A percentile compares a stretch with the other conserved stretches of the same genome.
Evolutionary conservation across 257 asterid genomes (phyloP).

Genomic region (Hygrophila difformis): DNA sequence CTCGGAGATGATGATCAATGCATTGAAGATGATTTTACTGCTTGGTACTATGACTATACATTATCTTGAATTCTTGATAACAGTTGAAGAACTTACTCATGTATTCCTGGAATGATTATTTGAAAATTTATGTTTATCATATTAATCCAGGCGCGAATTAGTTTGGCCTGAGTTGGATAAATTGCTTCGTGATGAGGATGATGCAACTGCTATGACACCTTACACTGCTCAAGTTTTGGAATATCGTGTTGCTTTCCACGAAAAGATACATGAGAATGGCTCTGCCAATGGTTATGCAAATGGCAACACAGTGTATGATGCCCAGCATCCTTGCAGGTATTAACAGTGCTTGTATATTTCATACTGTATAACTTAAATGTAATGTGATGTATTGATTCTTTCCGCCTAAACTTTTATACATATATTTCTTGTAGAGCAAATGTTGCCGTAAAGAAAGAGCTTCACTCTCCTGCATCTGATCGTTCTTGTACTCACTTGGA

Average conservation of each 20-base stretch:
- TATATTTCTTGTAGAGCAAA: conserved; percentile 40
- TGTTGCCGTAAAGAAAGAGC: conserved; percentile 85
- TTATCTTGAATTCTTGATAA: no score
- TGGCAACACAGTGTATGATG: conserved; percentile 59
- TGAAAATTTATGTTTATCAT: conserved; percentile 10
- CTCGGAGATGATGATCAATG: conserved; percentile 99
- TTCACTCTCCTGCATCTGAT: conserved; percentile 85
- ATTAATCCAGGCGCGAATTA: conserved; percentile 63
- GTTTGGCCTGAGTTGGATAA: conserved; percentile 95
- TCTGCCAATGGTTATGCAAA: conserved; percentile 46
- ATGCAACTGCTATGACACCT: conserved; percentile 62
- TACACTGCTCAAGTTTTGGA: conserved; percentile 91
- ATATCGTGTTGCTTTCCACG: conserved; percentile 74
- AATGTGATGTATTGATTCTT: not conserved
- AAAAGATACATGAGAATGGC: conserved; percentile 40
- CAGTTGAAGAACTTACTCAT: no score
- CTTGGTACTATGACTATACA: conserved; percentile 48
- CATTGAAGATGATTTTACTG: conserved; percentile 94
- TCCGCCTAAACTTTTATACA: conserved; percentile 15
- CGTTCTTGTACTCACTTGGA: conserved; percentile 98
- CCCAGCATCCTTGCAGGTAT: conserved; percentile 93
- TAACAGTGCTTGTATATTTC: not conserved
- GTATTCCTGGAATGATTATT: not conserved
- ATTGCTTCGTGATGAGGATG: conserved; percentile 58
- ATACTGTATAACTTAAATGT: not conserved